Base-by-base conservation (phyloP, 805 yeast genomes). In the Sungouiella blattae region DNA sequence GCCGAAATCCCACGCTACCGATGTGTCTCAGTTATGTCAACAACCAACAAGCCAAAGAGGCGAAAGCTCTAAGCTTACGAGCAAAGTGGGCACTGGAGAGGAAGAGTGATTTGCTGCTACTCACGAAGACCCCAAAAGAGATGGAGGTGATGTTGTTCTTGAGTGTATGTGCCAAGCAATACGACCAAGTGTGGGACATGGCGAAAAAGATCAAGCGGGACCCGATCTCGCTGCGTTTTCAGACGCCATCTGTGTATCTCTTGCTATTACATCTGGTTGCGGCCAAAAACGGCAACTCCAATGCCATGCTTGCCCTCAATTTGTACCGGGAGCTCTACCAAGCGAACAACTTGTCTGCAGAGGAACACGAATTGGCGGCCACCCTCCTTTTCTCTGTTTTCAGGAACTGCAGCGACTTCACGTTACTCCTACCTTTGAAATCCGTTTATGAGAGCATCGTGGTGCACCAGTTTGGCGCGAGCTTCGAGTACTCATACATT, bases 401-500 rank as follows among this genome's bases (percentile, higher is more conserved):
- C 13, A 29, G 24, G 4, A 27, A 31, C 18, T 50, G 57, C 24
- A 16, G 37, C 2, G 54, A 56, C 35, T 50, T 56, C 38, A 39
- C 52, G 11, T 45, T 45, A 25, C 34, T 55, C 1, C 31, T 51
- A 7, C 36, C 36, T 3, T 39, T 62, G 16, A 56, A 56, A 26
- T 20, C 40, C 9, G 35, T 62, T 11, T 59, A 55, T 50, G 49
- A 49, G 18, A 43, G 37, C 25, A 36, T 50, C 30, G 34, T 50
- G 11, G 32, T 21, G 8, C 28, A 31, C 11, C 22, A 30, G 1
- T 36, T 35, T n/a, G 29, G 39, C 7, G 22, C 37, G 5, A 28
- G 29, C 4, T 18, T 48, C 9, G 54, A 47, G 9, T 4, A 41
- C 4, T 18, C 37, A 20, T 62, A 60, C 39, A 49, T 54, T 25